Base-by-base conservation (phyloP, 1,139 yeast species). In the Suhomyces yuchorum region DNA sequence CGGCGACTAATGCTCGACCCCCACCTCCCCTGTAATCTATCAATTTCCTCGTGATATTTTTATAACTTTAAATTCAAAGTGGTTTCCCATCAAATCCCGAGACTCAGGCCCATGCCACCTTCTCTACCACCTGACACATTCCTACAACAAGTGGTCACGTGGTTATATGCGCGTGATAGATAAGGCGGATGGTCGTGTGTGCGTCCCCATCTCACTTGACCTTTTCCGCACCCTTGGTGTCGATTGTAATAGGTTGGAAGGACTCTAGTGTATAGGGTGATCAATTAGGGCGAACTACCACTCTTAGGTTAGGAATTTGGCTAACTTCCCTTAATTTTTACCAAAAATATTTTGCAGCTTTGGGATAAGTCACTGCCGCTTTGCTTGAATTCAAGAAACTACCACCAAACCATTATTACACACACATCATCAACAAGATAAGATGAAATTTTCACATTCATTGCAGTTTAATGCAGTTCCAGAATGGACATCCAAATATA, bases 381-480 rank as follows among this genome's bases (percentile, higher is more conserved):
- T n/a, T n/a, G n/a, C n/a, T n/a, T n/a, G n/a, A n/a, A n/a, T n/a
- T 7, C 23, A 20, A 20, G 7, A 20, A 20, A 20, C 30, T 11
- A n/a, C 12, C 30, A 26, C 30, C 14, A 26, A 30, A 7, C 18
- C 17, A n/a, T 3, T 30, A 15, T 2, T 11, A 7, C 18, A 30
- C 18, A 5, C 34, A 9, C 8, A 30, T 30, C 12, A 20, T 14
- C 32, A 14, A 14, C 32, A 23, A 17, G 20, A 18, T 55, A 50
- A 58, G 41, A 85, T 85, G 91, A 84, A 84, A 71, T 85, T 85
- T 62, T 82, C 89, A 8, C 86, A 84, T 58, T 84, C 88, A 6
- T 68, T 85, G 54, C 87, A 84, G 67, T 84, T 84, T 58, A 85
- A 85, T 59, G 85, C 89, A 39, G 90, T 85, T 8, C 90, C 91